Evolutionary conservation across 108 stramenopile species (phyloP), one percentile per base, ranked within the genome.

Genomic region (Mediolabrus comicus): DNA sequence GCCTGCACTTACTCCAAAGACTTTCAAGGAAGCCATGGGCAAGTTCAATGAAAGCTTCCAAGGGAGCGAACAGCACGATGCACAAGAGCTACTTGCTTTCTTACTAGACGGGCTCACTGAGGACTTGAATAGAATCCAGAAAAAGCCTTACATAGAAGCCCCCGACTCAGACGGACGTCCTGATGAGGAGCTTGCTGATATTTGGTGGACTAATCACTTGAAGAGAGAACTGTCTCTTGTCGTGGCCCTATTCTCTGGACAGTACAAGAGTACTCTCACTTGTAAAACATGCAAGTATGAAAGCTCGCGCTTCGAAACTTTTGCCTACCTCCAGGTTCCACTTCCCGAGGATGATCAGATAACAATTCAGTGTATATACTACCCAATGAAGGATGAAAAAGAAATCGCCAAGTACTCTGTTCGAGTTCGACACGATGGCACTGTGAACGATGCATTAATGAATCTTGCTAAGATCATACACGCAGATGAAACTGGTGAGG

Each of bases 41-140:
- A 90, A 91, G 71, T 91, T 95, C 68, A 95, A 94, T 65, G 92
- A 92, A 22, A 84, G 90, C 53, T 99, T 98, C 66, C 74, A 91
- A 8, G 98, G 98, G 22, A 95, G 94, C 62, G 97, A 97, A 62
- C 98, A 99, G 75, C 98, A 99, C 62, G 98, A 99, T 82, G 94
- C 95, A 26, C 98, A 99, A 86, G 98, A 98, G 61, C 76, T 98
- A 35, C 84, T 98, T 19, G 81, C 90, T 3, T 95, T 94, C 62
- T 54, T 97, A 38, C 80, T 99, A 10, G 95, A 80, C 54, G 97
- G 97, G 28, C 83, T 99, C 3, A 89, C 91, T 38, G 97, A 98
- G 54, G 99, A 99, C 79, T 84, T 99, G 67, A 99, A 99, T 60
- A 87, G 98, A 39, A 92, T 97, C 26, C 69, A 87, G 59, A 82